Evolutionary conservation across 805 yeast genomes (phyloP).

Genomic region (Candida ficus): DNA sequence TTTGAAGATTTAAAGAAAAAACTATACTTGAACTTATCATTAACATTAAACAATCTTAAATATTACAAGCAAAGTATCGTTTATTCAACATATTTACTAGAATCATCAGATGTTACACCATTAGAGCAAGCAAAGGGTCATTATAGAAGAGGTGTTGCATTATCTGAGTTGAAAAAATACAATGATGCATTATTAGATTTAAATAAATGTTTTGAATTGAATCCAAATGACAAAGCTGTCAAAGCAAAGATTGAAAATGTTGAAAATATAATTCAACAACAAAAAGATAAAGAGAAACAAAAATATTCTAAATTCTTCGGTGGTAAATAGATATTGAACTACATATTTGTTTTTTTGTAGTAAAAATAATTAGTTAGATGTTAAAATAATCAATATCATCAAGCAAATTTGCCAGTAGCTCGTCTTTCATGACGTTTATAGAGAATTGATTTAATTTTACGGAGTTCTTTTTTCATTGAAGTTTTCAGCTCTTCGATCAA

Average conservation of each 20-base stretch:
- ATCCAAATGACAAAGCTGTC: constrained; percentile 42
- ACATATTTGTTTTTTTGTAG: no score
- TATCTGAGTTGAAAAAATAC: constrained; percentile 37
- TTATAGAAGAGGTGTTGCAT: constrained; percentile 50
- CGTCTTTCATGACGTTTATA: no score
- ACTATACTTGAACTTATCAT: constrained; percentile 47
- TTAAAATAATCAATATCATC: no score
- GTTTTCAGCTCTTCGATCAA: no score
- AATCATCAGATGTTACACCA: constrained; percentile 33
- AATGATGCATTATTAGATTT: constrained; percentile 46
- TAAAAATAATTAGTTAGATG: no score
- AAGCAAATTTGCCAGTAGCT: no score
- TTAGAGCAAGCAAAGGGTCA: constrained; percentile 53
- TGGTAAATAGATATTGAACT: no score
- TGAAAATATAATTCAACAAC: constrained; percentile 34
- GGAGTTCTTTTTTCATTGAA: no score
- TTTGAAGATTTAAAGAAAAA: constrained; percentile 42
- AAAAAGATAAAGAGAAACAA: constrained; percentile 45
- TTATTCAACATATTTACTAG: constrained; percentile 53
- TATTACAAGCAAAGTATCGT: constrained; percentile 46
- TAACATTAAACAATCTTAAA: constrained; percentile 45
- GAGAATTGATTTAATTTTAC: no score
- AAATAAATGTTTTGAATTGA: constrained; percentile 35
- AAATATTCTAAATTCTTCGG: constrained; percentile 61
- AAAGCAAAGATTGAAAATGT: constrained; percentile 37